Evolutionary conservation across 352 stramenopile genomes (phyloP).

Genomic region (Phytopythium aichiense): DNA sequence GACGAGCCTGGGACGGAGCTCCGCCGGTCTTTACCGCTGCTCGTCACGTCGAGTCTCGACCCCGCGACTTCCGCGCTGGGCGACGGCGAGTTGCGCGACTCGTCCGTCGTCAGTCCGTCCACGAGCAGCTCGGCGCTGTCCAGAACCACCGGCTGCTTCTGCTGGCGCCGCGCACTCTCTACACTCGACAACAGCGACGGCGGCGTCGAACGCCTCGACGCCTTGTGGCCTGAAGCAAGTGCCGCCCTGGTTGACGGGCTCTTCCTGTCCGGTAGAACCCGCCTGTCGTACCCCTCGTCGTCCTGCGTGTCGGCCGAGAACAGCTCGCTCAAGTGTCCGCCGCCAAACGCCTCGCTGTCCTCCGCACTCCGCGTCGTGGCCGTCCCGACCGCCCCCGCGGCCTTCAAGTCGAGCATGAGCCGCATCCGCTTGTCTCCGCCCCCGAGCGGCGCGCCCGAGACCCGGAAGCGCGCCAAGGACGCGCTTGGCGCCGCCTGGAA

Average conservation of each 20-base stretch:
- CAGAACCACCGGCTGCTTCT: slow-evolving; percentile 3
- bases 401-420: slow-evolving; percentile 32
- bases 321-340: slow-evolving; percentile 37
- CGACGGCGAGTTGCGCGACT: background rate
- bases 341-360: slow-evolving; percentile 14
- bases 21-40: background rate
- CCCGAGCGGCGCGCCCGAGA: background rate
- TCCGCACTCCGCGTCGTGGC: slow-evolving; percentile 15
- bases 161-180: slow-evolving; percentile 19
- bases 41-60: background rate
- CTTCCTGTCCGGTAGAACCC: background rate
- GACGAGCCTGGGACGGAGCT: slow-evolving; percentile 4
- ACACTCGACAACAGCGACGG: slow-evolving; percentile 21
- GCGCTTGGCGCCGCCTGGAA: slow-evolving; percentile 21
- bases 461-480: background rate
- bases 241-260: background rate
- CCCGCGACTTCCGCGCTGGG: background rate
- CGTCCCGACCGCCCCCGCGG: slow-evolving; percentile 1
- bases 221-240: background rate
- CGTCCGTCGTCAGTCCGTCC: background rate
- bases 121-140: background rate
- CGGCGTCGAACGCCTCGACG: slow-evolving; percentile 7
- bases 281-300: slow-evolving; percentile 15
- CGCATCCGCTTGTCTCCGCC: slow-evolving; percentile 10
- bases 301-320: slow-evolving; percentile 56